A percentile compares a stretch with the other conserved stretches of the same genome.
phyloP scores from a whole-genome alignment of 2,329 filamentous ascomycete species.

The Cercospora nicotianae region DNA sequence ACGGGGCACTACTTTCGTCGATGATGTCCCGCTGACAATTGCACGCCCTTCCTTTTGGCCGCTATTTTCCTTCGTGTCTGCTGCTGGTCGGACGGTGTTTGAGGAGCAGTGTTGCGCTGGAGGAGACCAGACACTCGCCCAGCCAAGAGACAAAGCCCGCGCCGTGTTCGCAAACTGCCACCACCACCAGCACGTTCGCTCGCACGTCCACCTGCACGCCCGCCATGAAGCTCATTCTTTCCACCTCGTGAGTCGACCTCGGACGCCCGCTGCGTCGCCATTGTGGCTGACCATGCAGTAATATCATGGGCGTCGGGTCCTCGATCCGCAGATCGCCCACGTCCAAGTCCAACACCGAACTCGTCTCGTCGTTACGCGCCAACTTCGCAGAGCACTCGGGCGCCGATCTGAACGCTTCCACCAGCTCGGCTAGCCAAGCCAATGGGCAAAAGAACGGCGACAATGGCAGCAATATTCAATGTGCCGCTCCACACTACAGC shows the following conservation, averaged over 20 bases:
- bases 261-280: constrained; percentile 13
- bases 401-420: constrained; percentile 10
- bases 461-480: constrained; percentile 22
- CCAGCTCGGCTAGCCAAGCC: constrained; percentile 6
- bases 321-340: constrained; percentile 76
- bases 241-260: constrained; percentile 68
- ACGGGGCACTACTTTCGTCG: constrained; percentile 2
- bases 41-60: not conserved
- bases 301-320: constrained; percentile 81
- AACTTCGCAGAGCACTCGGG: constrained; percentile 60
- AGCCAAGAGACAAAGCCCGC: constrained; percentile 8
- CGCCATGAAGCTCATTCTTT: constrained; percentile 77
- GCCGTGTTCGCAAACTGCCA: constrained; percentile 10
- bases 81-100: not conserved
- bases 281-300: constrained; percentile 51
- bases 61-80: not conserved
- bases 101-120: not conserved
- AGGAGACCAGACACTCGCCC: not conserved
- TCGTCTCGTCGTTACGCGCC: constrained; percentile 81
- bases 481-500: constrained; percentile 40
- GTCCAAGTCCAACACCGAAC: constrained; percentile 87
- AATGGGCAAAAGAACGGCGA: constrained; percentile 13
- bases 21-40: constrained; percentile 8
- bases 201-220: not conserved
- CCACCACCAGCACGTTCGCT: constrained; percentile 1